Evolutionary conservation across 768 basidiomycete species (phyloP), one percentile per base, ranked within the genome.

Genomic region (Russula griseocarnosa): DNA sequence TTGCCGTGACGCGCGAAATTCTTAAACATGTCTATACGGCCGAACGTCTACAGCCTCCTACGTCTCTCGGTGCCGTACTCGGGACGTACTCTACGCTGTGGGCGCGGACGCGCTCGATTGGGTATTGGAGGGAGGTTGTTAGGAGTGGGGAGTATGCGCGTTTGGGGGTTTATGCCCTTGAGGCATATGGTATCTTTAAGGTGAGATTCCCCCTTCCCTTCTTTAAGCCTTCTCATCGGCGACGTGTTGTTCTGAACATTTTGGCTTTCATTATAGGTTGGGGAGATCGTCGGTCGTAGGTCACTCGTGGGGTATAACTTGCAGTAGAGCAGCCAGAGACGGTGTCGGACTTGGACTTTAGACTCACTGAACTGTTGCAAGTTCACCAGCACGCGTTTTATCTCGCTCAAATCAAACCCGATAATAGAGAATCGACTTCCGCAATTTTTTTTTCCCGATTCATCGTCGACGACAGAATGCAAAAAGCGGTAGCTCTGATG

Each of bases 101-200:
- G 83, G 70, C 78, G 22, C 85, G 85, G 54, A 84, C 85, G 20
- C 78, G 75, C 58, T 83, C 81, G 72, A 73, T 78, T 0, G 76
- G 77, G 26, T 90, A 86, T 74, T 86, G 86, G 83, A 81, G 85
- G 13, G 78, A 82, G 62, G 73, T 86, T 16, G 70, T 83, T 16
- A 73, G 77, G 69, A 85, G 78, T 54, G 91, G 92, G 8, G 85
- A 91, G 69, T 82, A 85, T 75, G 80, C 80, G 7, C 81, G 81
- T 69, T 79, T 92, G 28, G 85, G 85, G 11, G 73, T 92, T 20
- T 92, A 93, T 72, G 91, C 83, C 10, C 71, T 92, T 26, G 92
- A 96, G 76, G 93, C 91, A 36, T 96, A 94, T 72, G 87, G 88
- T 18, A 88, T 96, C 70, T 96, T 90, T 81, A 90, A 90, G 80